A percentile compares a stretch with the other conserved stretches of the same genome.
Conservation (phyloP, 2,329 filamentous ascomycete species). For the Lachnellula suecica region DNA sequence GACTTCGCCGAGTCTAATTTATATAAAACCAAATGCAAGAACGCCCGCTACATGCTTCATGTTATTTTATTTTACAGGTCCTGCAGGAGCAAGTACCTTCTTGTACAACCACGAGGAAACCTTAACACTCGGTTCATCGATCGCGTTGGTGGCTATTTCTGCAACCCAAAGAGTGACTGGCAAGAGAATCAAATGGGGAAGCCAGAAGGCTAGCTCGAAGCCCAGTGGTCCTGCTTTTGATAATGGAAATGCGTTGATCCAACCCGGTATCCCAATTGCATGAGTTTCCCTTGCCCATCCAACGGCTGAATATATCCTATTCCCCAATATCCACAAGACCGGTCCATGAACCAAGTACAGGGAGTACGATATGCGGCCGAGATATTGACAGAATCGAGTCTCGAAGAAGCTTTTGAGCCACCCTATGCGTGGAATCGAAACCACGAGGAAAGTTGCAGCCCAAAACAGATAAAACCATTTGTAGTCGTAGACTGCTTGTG, state of each 20-base stretch:
- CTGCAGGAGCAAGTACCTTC: conserved; percentile 37
- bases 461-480: conserved; percentile 70
- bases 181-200: conserved; percentile 58
- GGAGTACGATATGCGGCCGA: conserved; percentile 61
- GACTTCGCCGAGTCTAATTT: not conserved
- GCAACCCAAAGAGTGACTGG: conserved; percentile 59
- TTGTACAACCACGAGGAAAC: conserved; percentile 57
- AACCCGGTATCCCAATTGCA: conserved; percentile 49
- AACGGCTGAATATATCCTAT: conserved; percentile 61
- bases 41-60: not conserved
- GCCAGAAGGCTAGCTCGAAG: conserved; percentile 58
- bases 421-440: conserved; percentile 54
- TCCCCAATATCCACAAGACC: conserved; percentile 57
- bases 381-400: conserved; percentile 55
- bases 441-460: conserved; percentile 56
- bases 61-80: not conserved
- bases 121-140: conserved; percentile 61
- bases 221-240: conserved; percentile 57
- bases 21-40: not conserved
- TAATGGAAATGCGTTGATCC: conserved; percentile 56
- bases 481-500: conserved; percentile 51
- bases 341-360: conserved; percentile 67
- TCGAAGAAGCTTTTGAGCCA: conserved; percentile 61
- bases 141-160: conserved; percentile 51
- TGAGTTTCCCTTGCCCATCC: conserved; percentile 54